phyloP scores from a whole-genome alignment of 495 filamentous ascomycete genomes.

The Xanthoparmelia taractica region DNA sequence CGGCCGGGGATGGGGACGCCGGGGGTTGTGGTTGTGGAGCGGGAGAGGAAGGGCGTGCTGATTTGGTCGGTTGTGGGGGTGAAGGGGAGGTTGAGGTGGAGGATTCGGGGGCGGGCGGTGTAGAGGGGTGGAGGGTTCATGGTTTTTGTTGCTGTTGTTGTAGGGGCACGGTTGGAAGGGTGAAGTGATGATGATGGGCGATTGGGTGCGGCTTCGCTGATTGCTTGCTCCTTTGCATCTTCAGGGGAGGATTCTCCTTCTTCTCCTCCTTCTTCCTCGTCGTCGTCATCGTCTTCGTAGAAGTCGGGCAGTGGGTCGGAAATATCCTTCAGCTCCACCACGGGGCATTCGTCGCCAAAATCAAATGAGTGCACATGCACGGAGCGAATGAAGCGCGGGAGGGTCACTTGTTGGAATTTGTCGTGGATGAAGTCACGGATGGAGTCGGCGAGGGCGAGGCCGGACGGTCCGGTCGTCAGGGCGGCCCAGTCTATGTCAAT shows the following conservation, averaged over 20 bases:
- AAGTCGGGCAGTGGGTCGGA: constrained; percentile 93
- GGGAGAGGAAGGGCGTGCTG: constrained; percentile 37
- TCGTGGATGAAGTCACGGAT: constrained; percentile 93
- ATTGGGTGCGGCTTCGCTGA: not conserved
- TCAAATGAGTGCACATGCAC: constrained; percentile 91
- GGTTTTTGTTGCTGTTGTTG: too few species aligned
- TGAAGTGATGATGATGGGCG: not conserved
- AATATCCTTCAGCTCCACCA: constrained; percentile 90
- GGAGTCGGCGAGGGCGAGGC: constrained; percentile 66
- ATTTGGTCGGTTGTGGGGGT: constrained; percentile 28
- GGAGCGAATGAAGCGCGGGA: constrained; percentile 93
- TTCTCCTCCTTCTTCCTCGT: constrained; percentile 32
- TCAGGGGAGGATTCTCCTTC: constrained; percentile 47
- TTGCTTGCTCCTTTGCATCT: constrained; percentile 33
- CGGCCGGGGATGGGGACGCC: constrained; percentile 64
- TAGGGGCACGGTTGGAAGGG: not conserved
- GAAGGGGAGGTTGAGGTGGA: constrained; percentile 23
- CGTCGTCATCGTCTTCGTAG: constrained; percentile 71
- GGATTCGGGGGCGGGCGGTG: not conserved
- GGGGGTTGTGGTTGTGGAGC: constrained; percentile 36
- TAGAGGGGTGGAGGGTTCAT: too few species aligned
- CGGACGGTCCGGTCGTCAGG: constrained; percentile 82
- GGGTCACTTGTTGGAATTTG: constrained; percentile 82
- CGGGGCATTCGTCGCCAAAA: constrained; percentile 74
- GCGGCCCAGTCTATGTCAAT: constrained; percentile 94